Evolutionary conservation across 805 yeast genomes (phyloP), one percentile per base, ranked within the genome.

Genomic region (Helenozyma rhizophorensis): DNA sequence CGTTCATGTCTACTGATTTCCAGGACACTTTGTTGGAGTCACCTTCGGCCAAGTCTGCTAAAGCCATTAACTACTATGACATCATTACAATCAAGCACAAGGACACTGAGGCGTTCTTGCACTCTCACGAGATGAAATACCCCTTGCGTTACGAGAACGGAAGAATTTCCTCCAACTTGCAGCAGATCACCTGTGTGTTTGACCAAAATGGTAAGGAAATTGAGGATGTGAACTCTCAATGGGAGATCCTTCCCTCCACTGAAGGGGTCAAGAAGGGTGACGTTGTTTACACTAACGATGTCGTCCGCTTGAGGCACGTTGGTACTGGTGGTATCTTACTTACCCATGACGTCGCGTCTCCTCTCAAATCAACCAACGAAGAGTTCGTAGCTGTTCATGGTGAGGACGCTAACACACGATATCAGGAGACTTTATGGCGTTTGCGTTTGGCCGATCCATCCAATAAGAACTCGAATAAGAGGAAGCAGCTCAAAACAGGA

Each of bases 101-200:
- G 54, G 86, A 79, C 26, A 86, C 96, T 3, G 76, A 69, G 2
- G 81, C 87, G 11, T 72, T 75, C 35, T 71, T 93, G 50, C 97
- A 93, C 58, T 90, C 97, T 2, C 97, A 89, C 55, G 53, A 60
- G 14, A 74, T 66, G 30, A 61, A 62, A 25, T 93, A 89, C 57
- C 97, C 97, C 24, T 68, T 88, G 47, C 81, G 97, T 56, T 93
- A 93, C 53, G 96, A 89, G 40, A 97, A 93, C 57, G 97, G 97
- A 8, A 80, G 98, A 64, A 71, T 93, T 31, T 88, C 96, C 1
- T 87, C 97, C 6, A 82, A 85, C 58, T 88, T 93, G 38, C 97
- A 93, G 66, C 96, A 89, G 63, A 95, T 93, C 28, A 88, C 97
- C 4, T 81, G 85, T 48, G 58, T 65, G 19, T 60, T 67, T 37